Evolutionary conservation across 192 early-diverging fungal genomes (phyloP), one percentile per base, ranked within the genome.

Genomic region (Backusella liffmaniae): DNA sequence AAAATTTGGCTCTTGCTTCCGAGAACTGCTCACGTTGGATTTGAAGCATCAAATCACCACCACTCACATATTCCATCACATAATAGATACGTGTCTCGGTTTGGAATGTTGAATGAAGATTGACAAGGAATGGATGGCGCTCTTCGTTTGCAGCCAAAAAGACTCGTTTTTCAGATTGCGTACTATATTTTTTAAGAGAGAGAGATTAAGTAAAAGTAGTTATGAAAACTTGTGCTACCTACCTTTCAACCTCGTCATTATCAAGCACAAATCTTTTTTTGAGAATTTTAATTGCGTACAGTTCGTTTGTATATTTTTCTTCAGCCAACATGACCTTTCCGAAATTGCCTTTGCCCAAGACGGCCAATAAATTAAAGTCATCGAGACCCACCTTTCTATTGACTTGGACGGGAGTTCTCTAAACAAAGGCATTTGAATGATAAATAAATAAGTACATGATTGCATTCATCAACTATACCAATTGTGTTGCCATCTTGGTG

Each of bases 251-350:
- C 87, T 99, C 97, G 79, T 98, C 97, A 82, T 98, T 96, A 81
- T 99, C 96, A 65, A 98, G 91, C 41, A 99, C 96, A 82, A 96
- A 97, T 80, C 96, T 93, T 83, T 99, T 99, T 85, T 98, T 98
- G 32, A 99, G 84, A 1, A 99, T 96, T 82, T 99, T 99, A 83
- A 99, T 99, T 5, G 96, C 98, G 80, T 95, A 98, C 18, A 96
- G 86, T 56, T 93, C 90, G 77, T 90, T 88, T 21, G 89, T 90
- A 67, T 85, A 72, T 81, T 95, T 95, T 77, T 99, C 96, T 84
- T 98, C 96, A 0, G 96, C 96, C 65, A 99, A 89, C 94, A 99
- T 77, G 71, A 92, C 91, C 86, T 99, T 99, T 80, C 98, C 98
- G 88, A 98, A 99, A 85, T 98, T 98, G 62, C 98, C 98, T 84